Conservation (phyloP, 2,329 filamentous ascomycete genomes). For the Lachnellula subtilissima region DNA sequence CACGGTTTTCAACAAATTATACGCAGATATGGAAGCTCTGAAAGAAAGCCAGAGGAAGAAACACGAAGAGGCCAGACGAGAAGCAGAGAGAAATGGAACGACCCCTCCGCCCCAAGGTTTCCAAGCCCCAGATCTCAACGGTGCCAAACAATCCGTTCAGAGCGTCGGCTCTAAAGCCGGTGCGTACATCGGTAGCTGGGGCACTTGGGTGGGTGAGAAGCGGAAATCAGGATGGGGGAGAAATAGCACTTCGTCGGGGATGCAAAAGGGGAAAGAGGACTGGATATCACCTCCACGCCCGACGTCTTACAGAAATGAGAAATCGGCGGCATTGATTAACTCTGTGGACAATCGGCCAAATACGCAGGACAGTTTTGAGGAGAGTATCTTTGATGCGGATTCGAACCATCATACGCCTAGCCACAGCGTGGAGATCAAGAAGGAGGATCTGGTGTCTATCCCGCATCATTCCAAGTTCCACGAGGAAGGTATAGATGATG, state of each 20-base stretch:
- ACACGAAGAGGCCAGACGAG: constrained; percentile 49
- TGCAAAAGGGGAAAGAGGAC: constrained; percentile 20
- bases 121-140: constrained; percentile 34
- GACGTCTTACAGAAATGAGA: constrained; percentile 6
- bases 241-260: constrained; percentile 3
- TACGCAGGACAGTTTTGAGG: constrained; percentile 27
- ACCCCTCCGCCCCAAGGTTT: constrained; percentile 15
- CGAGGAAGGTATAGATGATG: constrained; percentile 14
- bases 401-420: not conserved
- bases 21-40: constrained; percentile 81
- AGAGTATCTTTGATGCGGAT: constrained; percentile 33
- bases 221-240: constrained; percentile 44
- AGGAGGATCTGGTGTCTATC: not conserved
- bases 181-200: constrained; percentile 65
- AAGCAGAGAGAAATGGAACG: constrained; percentile 21
- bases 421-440: not conserved
- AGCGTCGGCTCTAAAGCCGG: constrained; percentile 53
- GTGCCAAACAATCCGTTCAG: constrained; percentile 43
- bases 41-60: constrained; percentile 66
- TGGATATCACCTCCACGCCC: not conserved
- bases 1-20: constrained; percentile 80
- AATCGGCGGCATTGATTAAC: constrained; percentile 3
- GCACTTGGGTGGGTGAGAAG: constrained; percentile 70
- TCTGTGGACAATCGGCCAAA: constrained; percentile 18
- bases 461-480: constrained; percentile 13